phyloP scores from a whole-genome alignment of 768 basidiomycete species.

The Leccinum subtestaceum region DNA sequence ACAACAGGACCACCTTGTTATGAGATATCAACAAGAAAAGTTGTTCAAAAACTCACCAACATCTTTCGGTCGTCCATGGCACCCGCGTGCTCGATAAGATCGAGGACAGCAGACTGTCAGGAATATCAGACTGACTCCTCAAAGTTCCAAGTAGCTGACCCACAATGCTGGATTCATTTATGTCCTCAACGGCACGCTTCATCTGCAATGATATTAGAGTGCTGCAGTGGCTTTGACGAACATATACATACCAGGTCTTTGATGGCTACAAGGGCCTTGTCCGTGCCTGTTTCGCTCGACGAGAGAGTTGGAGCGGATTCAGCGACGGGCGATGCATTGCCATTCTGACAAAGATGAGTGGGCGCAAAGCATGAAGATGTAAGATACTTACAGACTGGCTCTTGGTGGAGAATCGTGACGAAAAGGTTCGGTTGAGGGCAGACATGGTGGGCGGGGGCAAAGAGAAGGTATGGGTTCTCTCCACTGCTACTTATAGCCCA shows the following conservation, averaged over 20 bases:
- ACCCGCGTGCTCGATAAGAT: conserved; percentile 55
- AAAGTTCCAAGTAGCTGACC: not conserved
- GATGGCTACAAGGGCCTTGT: conserved; percentile 26
- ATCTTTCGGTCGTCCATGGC: conserved; percentile 77
- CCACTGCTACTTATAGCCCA: conserved; percentile 27
- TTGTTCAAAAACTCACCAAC: conserved; percentile 45
- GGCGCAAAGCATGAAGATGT: not conserved
- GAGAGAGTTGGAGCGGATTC: conserved; percentile 7
- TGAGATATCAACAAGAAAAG: not conserved
- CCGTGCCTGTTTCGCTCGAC: conserved; percentile 15
- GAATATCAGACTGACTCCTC: not conserved
- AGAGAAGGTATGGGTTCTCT: not conserved
- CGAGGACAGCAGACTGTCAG: conserved; percentile 55
- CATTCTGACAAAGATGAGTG: conserved; percentile 1
- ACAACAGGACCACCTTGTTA: not conserved
- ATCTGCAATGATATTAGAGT: conserved; percentile 15
- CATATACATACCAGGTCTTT: conserved; percentile 28
- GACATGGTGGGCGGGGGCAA: conserved; percentile 22
- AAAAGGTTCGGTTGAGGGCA: conserved; percentile 28
- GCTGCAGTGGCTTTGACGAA: not conserved
- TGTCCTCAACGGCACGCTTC: conserved; percentile 31
- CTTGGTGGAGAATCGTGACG: conserved; percentile 29
- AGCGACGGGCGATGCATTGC: conserved; percentile 11
- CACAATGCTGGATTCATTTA: conserved; percentile 29
- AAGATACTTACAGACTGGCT: conserved; percentile 23